A percentile compares a stretch with the other conserved stretches of the same genome.
These are phyloP conservation scores for Podaxis sp. DNA, from an alignment of 768 basidiomycete genomes.

Conservation along the genomic window DNA sequence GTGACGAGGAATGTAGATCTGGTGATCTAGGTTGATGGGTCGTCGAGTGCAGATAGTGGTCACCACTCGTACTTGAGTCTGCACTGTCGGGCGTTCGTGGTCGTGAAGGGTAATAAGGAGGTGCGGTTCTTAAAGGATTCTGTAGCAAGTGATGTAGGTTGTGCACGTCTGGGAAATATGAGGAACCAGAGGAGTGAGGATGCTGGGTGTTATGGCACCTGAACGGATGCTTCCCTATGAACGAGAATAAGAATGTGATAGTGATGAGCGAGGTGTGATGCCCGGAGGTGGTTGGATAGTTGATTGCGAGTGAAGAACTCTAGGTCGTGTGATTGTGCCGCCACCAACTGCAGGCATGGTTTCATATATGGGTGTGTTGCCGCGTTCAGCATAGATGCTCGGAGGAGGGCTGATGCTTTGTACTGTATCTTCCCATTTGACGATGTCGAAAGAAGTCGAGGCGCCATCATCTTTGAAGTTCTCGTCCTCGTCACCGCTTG, in stretches of 20 bases:
- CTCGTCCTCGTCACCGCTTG: slow-evolving; percentile 39
- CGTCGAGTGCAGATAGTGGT: slow-evolving; percentile 21
- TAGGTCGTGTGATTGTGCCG: slow-evolving; percentile 80
- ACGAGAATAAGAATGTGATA: slow-evolving; percentile 19
- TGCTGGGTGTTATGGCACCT: slow-evolving; percentile 26
- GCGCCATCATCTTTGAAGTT: slow-evolving; percentile 40
- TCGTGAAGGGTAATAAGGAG: slow-evolving; percentile 24
- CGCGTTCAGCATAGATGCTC: slow-evolving; percentile 40
- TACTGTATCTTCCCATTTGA: slow-evolving; percentile 68
- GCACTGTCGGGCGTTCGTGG: slow-evolving; percentile 50
- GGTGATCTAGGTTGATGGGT: slow-evolving; percentile 49
- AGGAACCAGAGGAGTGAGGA: slow-evolving; percentile 21
- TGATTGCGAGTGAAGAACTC: slow-evolving; percentile 84
- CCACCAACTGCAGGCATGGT: slow-evolving; percentile 92
- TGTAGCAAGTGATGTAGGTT: neutral
- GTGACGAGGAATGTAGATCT: slow-evolving; percentile 22
- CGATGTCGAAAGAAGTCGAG: slow-evolving; percentile 57
- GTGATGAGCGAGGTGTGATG: slow-evolving; percentile 20
- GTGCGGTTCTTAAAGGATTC: neutral
- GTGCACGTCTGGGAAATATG: slow-evolving; percentile 25
- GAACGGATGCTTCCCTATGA: slow-evolving; percentile 21
- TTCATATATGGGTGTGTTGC: slow-evolving; percentile 68
- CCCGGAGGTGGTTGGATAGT: slow-evolving; percentile 52
- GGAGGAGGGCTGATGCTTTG: slow-evolving; percentile 43
- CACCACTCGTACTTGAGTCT: slow-evolving; percentile 49